These are phyloP conservation scores for Nakazawaea laoshanensis DNA, from an alignment of 805 yeast genomes.

Conservation along the genomic window DNA sequence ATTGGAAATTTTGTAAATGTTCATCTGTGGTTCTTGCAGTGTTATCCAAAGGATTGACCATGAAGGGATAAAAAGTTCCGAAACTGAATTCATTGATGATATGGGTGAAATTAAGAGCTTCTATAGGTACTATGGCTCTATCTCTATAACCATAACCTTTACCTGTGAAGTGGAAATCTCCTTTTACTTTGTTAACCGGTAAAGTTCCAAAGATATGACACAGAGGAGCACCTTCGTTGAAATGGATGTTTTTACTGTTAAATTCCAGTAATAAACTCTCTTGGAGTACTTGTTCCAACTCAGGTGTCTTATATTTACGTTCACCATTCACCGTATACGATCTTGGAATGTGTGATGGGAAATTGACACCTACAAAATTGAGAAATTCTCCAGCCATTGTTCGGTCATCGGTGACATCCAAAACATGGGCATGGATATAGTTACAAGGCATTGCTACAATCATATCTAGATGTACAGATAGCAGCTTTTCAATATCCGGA, in stretches of 20 bases:
- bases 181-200: slow-evolving; percentile 79
- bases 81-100: slow-evolving; percentile 80
- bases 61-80: slow-evolving; percentile 82
- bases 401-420: slow-evolving; percentile 71
- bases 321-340: slow-evolving; percentile 36
- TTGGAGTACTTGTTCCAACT: slow-evolving; percentile 56
- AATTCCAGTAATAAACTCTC: slow-evolving; percentile 64
- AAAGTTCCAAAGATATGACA: slow-evolving; percentile 79
- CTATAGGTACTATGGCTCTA: slow-evolving; percentile 35
- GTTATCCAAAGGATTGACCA: slow-evolving; percentile 81
- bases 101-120: slow-evolving; percentile 71
- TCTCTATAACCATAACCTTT: slow-evolving; percentile 59
- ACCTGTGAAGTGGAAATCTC: slow-evolving; percentile 79
- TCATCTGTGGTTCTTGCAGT: slow-evolving; percentile 51
- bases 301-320: slow-evolving; percentile 45
- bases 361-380: slow-evolving; percentile 56
- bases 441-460: slow-evolving; percentile 82
- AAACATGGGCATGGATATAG: slow-evolving; percentile 62
- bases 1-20: slow-evolving; percentile 45
- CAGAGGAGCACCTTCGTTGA: slow-evolving; percentile 57
- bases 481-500: slow-evolving; percentile 41
- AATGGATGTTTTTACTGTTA: slow-evolving; percentile 30
- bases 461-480: slow-evolving; percentile 71
- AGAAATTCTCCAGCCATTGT: slow-evolving; percentile 71
- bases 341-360: slow-evolving; percentile 38